These are phyloP conservation scores for Fusarium sarcochroum DNA, from an alignment of 2,329 filamentous ascomycete genomes.

Conservation along the genomic window DNA sequence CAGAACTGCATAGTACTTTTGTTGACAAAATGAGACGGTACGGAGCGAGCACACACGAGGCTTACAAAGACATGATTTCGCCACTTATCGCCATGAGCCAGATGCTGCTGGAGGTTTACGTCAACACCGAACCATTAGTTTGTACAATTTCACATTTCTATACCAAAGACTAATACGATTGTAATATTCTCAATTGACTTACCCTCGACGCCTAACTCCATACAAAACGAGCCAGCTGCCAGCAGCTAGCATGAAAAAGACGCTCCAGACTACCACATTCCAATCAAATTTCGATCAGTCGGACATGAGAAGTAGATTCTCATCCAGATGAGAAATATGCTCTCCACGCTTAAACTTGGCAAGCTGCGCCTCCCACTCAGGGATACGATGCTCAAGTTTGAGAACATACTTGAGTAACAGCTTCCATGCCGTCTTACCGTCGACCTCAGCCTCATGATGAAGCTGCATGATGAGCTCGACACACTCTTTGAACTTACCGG, in stretches of 20 bases:
- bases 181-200: neutral
- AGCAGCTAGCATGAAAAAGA: rapidly evolving
- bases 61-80: too few species aligned
- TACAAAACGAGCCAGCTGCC: neutral
- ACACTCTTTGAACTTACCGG: constrained; percentile 3
- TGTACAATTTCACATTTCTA: too few species aligned
- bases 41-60: too few species aligned
- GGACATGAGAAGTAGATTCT: constrained; percentile 9
- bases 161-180: too few species aligned
- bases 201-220: neutral
- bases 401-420: constrained; percentile 24
- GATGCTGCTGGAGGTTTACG: too few species aligned
- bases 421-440: constrained; percentile 16
- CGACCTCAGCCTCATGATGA: neutral
- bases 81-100: too few species aligned
- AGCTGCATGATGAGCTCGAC: neutral
- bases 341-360: constrained; percentile 17
- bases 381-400: constrained; percentile 28
- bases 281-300: neutral
- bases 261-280: neutral
- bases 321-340: constrained; percentile 30
- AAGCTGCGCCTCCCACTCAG: constrained; percentile 42
- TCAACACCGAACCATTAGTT: too few species aligned
- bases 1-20: too few species aligned
- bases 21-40: too few species aligned